Evolutionary conservation across 177 flowering plant species (phyloP).

Genomic region (Tripterygium wilfordii): DNA sequence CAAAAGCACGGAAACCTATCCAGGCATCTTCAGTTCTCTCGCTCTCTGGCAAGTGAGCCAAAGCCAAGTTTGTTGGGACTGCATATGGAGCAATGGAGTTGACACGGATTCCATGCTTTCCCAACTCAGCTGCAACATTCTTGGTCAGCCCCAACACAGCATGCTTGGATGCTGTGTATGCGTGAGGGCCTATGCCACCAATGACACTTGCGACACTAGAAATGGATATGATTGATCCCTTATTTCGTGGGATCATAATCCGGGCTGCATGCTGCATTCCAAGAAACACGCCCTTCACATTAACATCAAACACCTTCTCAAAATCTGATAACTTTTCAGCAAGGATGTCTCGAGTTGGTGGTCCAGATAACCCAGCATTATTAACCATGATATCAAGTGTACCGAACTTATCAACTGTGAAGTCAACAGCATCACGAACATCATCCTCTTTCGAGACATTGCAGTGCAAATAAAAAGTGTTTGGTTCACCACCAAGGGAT

Average conservation of each 20-base stretch:
- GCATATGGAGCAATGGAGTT: constrained; percentile 91
- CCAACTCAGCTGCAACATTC: constrained; percentile 85
- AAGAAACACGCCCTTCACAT: constrained; percentile 74
- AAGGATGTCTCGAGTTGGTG: constrained; percentile 54
- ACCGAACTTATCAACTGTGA: constrained; percentile 53
- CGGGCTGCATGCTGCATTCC: constrained; percentile 96
- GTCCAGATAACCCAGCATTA: constrained; percentile 70
- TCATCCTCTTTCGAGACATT: constrained; percentile 70
- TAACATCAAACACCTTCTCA: constrained; percentile 59
- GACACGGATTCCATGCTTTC: constrained; percentile 73
- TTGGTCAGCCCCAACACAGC: constrained; percentile 76
- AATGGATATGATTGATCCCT: constrained; percentile 60
- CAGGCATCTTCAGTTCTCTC: constrained; percentile 58
- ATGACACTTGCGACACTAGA: constrained; percentile 50
- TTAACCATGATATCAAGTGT: constrained; percentile 83
- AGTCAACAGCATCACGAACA: constrained; percentile 54
- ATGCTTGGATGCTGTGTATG: constrained; percentile 77
- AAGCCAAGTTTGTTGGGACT: constrained; percentile 54
- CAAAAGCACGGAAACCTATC: constrained; percentile 47
- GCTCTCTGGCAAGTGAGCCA: constrained; percentile 70
- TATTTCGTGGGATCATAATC: constrained; percentile 63
- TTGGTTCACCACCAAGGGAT: constrained; percentile 43
- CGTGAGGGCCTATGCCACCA: constrained; percentile 77
- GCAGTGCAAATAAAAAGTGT: constrained; percentile 43
- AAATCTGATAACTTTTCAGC: constrained; percentile 40